Evolutionary conservation across 108 stramenopile species (phyloP).

Genomic region (Pseudonitzschia delicatissima): DNA sequence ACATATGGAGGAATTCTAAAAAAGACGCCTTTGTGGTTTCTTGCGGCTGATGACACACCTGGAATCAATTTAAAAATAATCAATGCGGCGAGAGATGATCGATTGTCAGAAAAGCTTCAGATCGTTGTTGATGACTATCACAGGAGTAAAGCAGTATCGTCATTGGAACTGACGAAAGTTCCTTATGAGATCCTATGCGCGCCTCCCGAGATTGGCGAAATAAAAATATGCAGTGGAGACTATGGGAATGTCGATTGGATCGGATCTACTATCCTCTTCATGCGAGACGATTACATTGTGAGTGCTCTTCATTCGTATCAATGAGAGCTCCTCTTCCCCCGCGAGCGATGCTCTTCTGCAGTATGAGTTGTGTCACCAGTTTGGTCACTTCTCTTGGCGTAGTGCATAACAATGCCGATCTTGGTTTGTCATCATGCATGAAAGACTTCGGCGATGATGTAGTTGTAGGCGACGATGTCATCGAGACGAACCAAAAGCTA

Average conservation of each 20-base stretch:
- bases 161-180: conserved; percentile 2
- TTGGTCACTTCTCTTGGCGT: conserved; percentile 9
- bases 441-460: conserved; percentile 5
- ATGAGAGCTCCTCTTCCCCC: neutral
- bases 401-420: neutral
- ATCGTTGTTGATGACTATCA: conserved; percentile 4
- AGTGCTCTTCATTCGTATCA: conserved; percentile 10
- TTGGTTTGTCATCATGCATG: neutral
- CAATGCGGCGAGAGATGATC: conserved; percentile 10
- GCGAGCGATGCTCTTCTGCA: conserved; percentile 8
- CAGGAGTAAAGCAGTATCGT: neutral
- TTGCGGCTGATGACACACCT: conserved; percentile 1
- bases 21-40: conserved; percentile 4
- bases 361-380: conserved; percentile 9
- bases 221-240: conserved; percentile 14
- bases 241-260: conserved; percentile 14
- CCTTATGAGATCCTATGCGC: conserved; percentile 1
- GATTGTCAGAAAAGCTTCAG: neutral
- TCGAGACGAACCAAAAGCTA: neutral
- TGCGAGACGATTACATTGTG: conserved; percentile 8
- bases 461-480: neutral
- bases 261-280: conserved; percentile 4
- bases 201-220: neutral
- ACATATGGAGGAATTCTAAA: conserved; percentile 5
- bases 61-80: conserved; percentile 1